phyloP scores from a whole-genome alignment of 306 rosid species.

The Astragalus membranaceus region DNA sequence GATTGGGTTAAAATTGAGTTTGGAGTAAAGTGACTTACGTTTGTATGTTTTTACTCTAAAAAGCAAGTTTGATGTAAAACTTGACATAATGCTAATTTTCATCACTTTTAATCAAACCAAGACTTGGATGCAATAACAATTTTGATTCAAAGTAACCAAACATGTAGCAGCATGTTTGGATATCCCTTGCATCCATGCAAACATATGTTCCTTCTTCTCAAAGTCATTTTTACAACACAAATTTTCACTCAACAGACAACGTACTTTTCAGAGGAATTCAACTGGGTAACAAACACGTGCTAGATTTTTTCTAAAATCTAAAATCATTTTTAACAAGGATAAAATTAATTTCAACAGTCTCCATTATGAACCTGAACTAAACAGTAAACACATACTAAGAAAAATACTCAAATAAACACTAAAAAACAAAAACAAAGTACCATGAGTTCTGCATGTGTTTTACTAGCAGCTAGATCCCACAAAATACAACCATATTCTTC shows the following conservation, averaged over 20 bases:
- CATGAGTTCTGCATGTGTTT: slow-evolving; percentile 85
- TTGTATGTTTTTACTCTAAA: neutral
- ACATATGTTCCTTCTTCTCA: no score
- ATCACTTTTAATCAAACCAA: neutral
- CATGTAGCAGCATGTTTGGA: neutral
- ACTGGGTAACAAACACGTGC: no score
- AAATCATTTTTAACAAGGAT: neutral
- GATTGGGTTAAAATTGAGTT: neutral
- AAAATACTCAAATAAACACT: neutral
- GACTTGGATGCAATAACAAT: neutral
- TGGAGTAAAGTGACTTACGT: neutral
- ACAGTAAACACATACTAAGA: neutral
- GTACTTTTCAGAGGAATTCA: no score
- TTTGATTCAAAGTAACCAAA: neutral
- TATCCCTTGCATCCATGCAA: no score
- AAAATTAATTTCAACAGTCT: no score
- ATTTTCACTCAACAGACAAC: no score
- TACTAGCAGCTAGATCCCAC: slow-evolving; percentile 89
- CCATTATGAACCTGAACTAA: no score
- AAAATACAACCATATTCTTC: slow-evolving; percentile 83
- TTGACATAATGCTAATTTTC: neutral
- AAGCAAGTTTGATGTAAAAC: neutral
- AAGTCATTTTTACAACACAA: no score
- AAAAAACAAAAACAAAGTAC: slow-evolving; percentile 34
- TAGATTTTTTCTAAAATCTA: neutral